Evolutionary conservation across 1,284 basidiomycete species (phyloP), one percentile per base, ranked within the genome.

Genomic region (Mycena sp.): DNA sequence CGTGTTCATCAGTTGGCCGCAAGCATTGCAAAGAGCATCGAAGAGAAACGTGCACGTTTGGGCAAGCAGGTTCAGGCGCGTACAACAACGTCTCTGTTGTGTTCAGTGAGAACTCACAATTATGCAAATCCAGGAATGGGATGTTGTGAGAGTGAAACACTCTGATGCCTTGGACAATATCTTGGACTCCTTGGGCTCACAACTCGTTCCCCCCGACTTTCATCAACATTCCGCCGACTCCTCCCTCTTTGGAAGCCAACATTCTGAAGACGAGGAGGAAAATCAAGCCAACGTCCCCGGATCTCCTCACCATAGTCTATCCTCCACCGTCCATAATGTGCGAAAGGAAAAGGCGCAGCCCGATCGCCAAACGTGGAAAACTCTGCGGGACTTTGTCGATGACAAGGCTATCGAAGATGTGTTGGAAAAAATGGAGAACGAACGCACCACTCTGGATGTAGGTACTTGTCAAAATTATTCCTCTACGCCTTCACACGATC

Each of bases 351-450:
- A 74, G 60, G 69, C 61, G 55, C 69, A 72, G 17, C 69, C 73
- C 25, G 88, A 91, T 66, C 78, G 87, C 60, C 81, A 78, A 40
- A 80, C 78, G 45, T 94, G 92, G 92, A 94, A 92, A 81, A 91
- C 89, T 0, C 71, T 94, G 45, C 82, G 92, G 30, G 91, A 93
- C 71, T 94, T 94, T 75, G 89, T 93, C 28, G 90, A 93, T 70
- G 92, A 93, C 69, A 83, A 87, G 32, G 88, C 86, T 10, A 88
- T 94, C 44, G 92, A 94, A 60, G 88, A 91, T 58, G 82, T 87
- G 19, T 71, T 90, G 52, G 92, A 93, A 57, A 81, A 80, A 2
- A 85, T 93, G 57, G 92, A 94, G 68, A 82, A 78, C 61, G 90
- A 92, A 61, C 80, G 91, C 38, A 80, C 78, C 63, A 79, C 77